Evolutionary conservation across 2,329 filamentous ascomycete genomes (phyloP), one percentile per base, ranked within the genome.

Genomic region (Claviceps purpurea): DNA sequence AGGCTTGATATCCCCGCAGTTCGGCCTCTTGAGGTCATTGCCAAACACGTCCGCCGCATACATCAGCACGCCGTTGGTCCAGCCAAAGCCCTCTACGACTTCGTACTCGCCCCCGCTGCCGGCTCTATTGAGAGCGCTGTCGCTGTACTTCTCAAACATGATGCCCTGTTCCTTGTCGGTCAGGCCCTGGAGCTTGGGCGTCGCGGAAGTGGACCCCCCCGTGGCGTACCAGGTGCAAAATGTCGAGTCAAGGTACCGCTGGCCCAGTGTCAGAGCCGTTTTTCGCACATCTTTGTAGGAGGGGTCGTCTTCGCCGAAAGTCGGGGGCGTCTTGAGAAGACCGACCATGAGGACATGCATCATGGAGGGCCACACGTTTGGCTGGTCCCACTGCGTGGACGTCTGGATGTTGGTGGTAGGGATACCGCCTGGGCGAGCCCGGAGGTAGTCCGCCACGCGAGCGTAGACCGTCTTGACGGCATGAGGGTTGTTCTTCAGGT

Each of bases 151-250:
- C 64, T 86, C 82, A 61, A 85, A 86, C 71, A 86, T 85, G 62
- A 77, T 78, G 22, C 82, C 82, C 7, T 65, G 65, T 20, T 71
- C 66, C 6, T 68, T 58, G 1, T 68, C 59, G 0, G 65, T 60
- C 1, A 77, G 62, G 1, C 76, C 76, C 16, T 64, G 62, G 51
- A 82, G 68, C 62, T 71, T 75, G 34, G 75, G 75, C 43, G 69
- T 73, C 56, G 70, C 65, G 11, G 69, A 68, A 0, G 81, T 84
- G 2, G 75, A 73, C 3, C 82, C 82, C 22, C 82, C 82, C 0
- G 82, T 85, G 5, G 78, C 78, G 53, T 75, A 79, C 82, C 82
- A 85, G 0, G 82, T 85, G 68, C 82, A 86, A 61, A 84, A 85
- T 0, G 81, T 73, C 18, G 77, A 81, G 63, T 84, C 81, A 40